Percentiles rank a stretch among this genome's conserved stretches.
phyloP scores from a whole-genome alignment of 2,329 filamentous ascomycete species.

The Hypomyces rosellus region DNA sequence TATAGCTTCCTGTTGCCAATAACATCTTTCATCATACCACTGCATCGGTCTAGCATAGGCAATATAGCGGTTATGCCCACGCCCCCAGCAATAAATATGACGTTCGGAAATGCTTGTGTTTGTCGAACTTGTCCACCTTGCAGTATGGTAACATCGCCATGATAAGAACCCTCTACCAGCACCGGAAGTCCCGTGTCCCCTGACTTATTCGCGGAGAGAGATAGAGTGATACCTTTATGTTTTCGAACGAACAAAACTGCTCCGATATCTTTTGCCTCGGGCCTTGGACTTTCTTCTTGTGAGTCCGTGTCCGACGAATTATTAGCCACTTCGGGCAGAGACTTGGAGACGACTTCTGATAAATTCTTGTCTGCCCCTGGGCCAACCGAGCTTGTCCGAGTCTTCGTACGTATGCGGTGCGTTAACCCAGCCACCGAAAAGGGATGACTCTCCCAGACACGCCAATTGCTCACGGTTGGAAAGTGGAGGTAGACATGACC shows the following conservation, averaged over 20 bases:
- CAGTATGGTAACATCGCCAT: constrained; percentile 10
- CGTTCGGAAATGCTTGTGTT: constrained; percentile 16
- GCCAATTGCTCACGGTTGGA: constrained; percentile 19
- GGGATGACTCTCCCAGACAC: constrained; percentile 26
- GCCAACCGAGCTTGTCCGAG: too few relatives aligned
- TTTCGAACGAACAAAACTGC: constrained; percentile 7
- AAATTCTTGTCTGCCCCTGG: not conserved
- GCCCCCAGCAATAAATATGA: constrained; percentile 25
- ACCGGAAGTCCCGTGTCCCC: constrained; percentile 14
- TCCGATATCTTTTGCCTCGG: not conserved
- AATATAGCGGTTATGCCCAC: constrained; percentile 26
- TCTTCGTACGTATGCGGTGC: too few relatives aligned
- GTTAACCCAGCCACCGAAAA: constrained; percentile 18
- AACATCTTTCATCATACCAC: constrained; percentile 4
- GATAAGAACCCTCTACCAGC: constrained; percentile 18
- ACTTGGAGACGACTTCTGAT: constrained; percentile 3
- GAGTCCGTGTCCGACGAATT: too few relatives aligned
- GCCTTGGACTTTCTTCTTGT: too few relatives aligned
- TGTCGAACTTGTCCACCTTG: constrained; percentile 11
- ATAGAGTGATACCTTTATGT: constrained; percentile 7
- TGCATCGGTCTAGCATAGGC: constrained; percentile 16
- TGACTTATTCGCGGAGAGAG: constrained; percentile 1
- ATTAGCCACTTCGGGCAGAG: not conserved
- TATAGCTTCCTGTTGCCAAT: constrained; percentile 16
- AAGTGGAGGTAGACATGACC: constrained; percentile 26